These are phyloP conservation scores for Elongisporangium undulatum DNA, from an alignment of 352 stramenopile genomes.

Conservation along the genomic window DNA sequence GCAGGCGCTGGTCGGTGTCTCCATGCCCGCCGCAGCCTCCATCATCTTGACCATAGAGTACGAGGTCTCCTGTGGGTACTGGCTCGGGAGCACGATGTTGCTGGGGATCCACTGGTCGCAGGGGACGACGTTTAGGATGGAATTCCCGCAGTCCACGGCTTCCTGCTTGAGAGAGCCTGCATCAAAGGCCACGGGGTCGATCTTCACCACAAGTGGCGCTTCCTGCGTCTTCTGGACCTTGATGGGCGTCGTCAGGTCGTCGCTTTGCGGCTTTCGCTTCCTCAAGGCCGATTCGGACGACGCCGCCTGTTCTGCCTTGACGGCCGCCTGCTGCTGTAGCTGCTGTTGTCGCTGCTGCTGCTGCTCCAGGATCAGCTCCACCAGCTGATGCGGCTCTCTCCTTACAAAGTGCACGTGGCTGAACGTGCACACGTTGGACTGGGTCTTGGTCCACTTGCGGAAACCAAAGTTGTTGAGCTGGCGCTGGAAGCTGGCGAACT, in stretches of 20 bases:
- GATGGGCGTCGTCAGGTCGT: constrained; percentile 13
- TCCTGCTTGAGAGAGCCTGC: constrained; percentile 12
- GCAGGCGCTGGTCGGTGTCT: constrained; percentile 18
- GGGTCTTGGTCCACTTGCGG: constrained; percentile 83
- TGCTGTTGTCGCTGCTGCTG: constrained; percentile 9
- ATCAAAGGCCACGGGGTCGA: neutral
- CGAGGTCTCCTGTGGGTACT: constrained; percentile 16
- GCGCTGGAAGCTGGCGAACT: constrained; percentile 90
- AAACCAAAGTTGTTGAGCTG: constrained; percentile 95
- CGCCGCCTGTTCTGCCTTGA: no score
- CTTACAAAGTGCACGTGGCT: constrained; percentile 63
- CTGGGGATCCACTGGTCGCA: neutral
- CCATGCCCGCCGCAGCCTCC: constrained; percentile 1
- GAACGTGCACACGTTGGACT: constrained; percentile 76
- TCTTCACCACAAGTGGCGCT: constrained; percentile 9
- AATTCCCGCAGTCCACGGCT: constrained; percentile 3
- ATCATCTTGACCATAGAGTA: constrained; percentile 16
- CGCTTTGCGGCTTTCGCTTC: constrained; percentile 4
- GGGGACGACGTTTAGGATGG: constrained; percentile 3
- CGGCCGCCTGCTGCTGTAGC: constrained; percentile 3
- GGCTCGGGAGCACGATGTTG: constrained; percentile 10
- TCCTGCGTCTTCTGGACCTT: constrained; percentile 16
- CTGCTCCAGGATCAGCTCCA: constrained; percentile 38
- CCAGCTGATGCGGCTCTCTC: constrained; percentile 53
- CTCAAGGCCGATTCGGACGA: constrained; percentile 10